Conservation (phyloP, 306 rosid genomes). For the Quercus engelmannii region DNA sequence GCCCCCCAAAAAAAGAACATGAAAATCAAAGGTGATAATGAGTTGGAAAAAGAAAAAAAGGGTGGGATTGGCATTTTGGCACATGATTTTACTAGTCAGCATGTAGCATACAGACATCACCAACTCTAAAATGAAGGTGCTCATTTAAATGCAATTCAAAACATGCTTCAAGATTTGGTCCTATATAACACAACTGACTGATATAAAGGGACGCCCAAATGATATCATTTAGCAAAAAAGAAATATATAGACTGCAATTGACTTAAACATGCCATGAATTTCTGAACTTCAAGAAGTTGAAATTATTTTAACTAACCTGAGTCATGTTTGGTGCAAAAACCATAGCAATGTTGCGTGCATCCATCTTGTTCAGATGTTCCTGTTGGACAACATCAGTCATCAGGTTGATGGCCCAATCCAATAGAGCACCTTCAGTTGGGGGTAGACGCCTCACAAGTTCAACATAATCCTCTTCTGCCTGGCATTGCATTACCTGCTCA, state of each 20-base stretch:
- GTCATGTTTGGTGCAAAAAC: constrained; percentile 99
- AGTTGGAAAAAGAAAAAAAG: neutral
- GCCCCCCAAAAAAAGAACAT: no score
- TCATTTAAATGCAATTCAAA: neutral
- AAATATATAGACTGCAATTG: neutral
- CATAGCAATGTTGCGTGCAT: constrained; percentile 81
- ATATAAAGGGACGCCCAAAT: neutral
- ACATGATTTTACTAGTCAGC: neutral
- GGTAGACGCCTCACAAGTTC: constrained; percentile 63
- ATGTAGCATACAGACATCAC: neutral
- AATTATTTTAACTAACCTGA: constrained; percentile 46
- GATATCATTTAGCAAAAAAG: neutral
- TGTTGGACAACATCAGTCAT: constrained; percentile 89
- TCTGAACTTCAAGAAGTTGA: neutral
- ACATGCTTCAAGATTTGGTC: neutral
- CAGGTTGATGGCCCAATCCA: constrained; percentile 90
- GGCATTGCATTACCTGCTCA: constrained; percentile 77
- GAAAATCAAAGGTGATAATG: neutral
- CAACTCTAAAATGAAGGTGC: neutral
- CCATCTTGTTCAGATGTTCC: constrained; percentile 85
- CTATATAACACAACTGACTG: neutral
- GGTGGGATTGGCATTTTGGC: neutral
- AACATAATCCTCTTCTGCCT: constrained; percentile 68
- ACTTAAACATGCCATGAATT: neutral
- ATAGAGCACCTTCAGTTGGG: constrained; percentile 66